phyloP scores from a whole-genome alignment of 2,329 filamentous ascomycete species.

The Ascochyta lentis region DNA sequence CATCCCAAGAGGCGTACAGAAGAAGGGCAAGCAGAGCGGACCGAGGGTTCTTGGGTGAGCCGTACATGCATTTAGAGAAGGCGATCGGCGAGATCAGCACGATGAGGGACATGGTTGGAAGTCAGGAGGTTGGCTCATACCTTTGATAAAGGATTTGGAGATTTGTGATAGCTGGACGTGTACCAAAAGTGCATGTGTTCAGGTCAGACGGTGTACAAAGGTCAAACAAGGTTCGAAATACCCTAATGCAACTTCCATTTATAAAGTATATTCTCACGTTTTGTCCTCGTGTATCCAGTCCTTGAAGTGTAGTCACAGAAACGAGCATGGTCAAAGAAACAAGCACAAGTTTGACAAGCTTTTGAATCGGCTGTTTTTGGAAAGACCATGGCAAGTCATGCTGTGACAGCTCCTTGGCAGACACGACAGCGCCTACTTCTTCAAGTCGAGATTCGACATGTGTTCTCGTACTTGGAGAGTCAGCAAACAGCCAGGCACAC shows the following conservation, averaged over 20 bases:
- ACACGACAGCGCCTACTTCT: no score
- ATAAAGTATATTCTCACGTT: background rate
- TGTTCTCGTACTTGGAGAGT: no score
- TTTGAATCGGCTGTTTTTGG: no score
- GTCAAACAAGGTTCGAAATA: background rate
- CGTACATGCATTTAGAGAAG: background rate
- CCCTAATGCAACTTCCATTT: background rate
- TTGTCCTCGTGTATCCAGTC: background rate
- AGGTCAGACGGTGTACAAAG: background rate
- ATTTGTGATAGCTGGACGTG: background rate
- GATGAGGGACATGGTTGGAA: background rate
- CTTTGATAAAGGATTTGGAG: background rate
- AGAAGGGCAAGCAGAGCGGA: constrained; percentile 40
- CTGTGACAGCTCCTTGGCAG: no score
- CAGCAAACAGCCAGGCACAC: no score
- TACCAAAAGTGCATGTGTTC: background rate
- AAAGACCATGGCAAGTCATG: no score
- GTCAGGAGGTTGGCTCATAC: background rate
- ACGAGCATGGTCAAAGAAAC: no score
- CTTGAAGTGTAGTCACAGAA: background rate
- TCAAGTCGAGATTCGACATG: no score
- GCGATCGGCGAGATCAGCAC: background rate
- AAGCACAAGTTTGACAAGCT: no score
- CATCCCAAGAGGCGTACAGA: constrained; percentile 39
- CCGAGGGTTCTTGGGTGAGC: constrained; percentile 40